Evolutionary conservation across 768 basidiomycete species (phyloP), one percentile per base, ranked within the genome.

Genomic region (Leccinum arenicola): DNA sequence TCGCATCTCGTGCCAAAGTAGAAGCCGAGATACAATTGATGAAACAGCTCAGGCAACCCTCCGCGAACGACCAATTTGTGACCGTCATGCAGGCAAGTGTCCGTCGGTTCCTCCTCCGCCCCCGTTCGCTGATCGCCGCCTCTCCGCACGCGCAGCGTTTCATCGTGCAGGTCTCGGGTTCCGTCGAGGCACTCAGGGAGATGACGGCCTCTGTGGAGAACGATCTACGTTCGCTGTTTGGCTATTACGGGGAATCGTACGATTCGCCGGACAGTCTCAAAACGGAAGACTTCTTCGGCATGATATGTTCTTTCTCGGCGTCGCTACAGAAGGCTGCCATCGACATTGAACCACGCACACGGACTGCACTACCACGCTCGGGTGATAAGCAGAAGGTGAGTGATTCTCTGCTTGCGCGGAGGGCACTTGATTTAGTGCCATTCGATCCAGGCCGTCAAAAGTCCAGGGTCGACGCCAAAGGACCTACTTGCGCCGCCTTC

Each of bases 271-370:
- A 91, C 15, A 77, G 84, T 1, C 80, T 81, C 3, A 92, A 88
- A 66, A 83, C 89, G 0, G 95, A 95, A 69, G 89, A 91, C 61
- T 86, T 97, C 68, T 95, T 97, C 65, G 82, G 80, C 0, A 73
- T 87, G 56, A 80, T 94, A 50, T 77, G 83, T n/a, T 82, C 86
- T 0, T 93, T 94, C 73, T 88, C 87, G 1, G 83, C 84, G 0
- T 84, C 84, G 1, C 76, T 95, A 54, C 61, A 91, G 88, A 89
- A 89, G 82, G 88, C 84, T 52, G 84, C 86, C 1, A 65, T 88
- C 25, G 88, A 89, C 55, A 78, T 89, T 11, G 54, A 53, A 25
- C 57, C 65, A 25, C 54, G 19, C 15, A 49, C 12, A 23, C 50
- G 25, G 2, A 56, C 25, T 12, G 40, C 33, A 15, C 25, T 14